Evolutionary conservation across 805 yeast genomes (phyloP), one percentile per base, ranked within the genome.

Genomic region (Candida xiaguanensis): DNA sequence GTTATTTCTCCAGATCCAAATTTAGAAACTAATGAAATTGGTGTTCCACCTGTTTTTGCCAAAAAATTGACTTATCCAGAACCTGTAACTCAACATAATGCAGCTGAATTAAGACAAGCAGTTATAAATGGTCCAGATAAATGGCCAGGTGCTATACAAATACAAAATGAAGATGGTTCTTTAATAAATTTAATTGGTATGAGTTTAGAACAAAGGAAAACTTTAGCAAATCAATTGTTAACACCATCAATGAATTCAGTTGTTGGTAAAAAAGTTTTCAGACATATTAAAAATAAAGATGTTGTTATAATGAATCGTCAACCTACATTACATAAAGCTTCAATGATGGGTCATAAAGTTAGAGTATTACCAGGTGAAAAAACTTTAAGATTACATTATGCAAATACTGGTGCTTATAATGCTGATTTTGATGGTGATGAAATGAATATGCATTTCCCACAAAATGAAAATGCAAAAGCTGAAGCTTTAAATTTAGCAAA

Each of bases 401-500:
- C 99, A 54, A 93, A 93, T 65, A 93, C 99, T 32, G 97, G 97
- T 67, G 97, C 99, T 31, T 93, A 91, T 67, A 91, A 91, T 63
- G 98, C 98, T 28, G 99, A 91, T 77, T 91, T 93, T 55, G 99
- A 91, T 67, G 99, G 99, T 74, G 99, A 91, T 67, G 99, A 91
- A 72, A 91, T 91, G 99, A 91, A 91, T 63, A 85, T 91, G 96
- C 99, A 91, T 69, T 91, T 91, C 74, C 99, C 99, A 19, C 99
- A 91, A 70, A 89, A 86, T 64, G 97, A 91, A 68, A 86, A 87
- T 52, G 99, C 98, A 8, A 82, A 90, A 59, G 91, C 98, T 16
- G 99, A 93, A 68, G 98, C 99, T 2, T 72, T 88, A 56, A 79
- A 88, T 58, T 74, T 93, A 61, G 99, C 99, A 29, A 90, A 91